Evolutionary conservation across 192 early-diverging fungal species (phyloP).

Genomic region (Jimgerdemannia flammicorona): DNA sequence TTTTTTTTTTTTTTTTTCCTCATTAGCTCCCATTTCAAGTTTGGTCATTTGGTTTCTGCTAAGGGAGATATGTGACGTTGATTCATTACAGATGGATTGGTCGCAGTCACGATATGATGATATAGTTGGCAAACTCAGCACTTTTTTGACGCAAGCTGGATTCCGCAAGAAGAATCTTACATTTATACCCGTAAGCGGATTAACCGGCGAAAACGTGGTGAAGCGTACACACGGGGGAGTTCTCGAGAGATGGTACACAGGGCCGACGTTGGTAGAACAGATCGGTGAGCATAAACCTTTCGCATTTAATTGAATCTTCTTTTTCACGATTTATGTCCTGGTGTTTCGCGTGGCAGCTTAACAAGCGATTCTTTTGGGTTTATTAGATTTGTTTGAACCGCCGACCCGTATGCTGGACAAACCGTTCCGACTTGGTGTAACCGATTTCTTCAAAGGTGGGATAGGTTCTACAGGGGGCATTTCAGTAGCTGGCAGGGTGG

Average conservation of each 20-base stretch:
- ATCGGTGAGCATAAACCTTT: constrained; percentile 41
- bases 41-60: neutral
- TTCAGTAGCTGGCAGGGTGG: constrained; percentile 84
- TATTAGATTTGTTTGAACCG: constrained; percentile 69
- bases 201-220: constrained; percentile 84
- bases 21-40: constrained; percentile 2
- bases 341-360: neutral
- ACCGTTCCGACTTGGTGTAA: constrained; percentile 81
- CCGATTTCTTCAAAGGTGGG: constrained; percentile 92
- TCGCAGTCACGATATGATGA: constrained; percentile 72
- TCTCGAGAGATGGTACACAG: constrained; percentile 72
- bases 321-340: no score
- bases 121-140: constrained; percentile 60
- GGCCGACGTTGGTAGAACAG: constrained; percentile 70
- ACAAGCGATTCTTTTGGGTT: neutral
- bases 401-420: constrained; percentile 74
- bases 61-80: neutral
- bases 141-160: constrained; percentile 76
- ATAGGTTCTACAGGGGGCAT: constrained; percentile 66
- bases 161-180: constrained; percentile 70
- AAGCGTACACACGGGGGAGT: constrained; percentile 35
- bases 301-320: no score
- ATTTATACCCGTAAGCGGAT: constrained; percentile 92
- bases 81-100: constrained; percentile 64
- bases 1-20: no score